Evolutionary conservation across 768 basidiomycete genomes (phyloP).

Genomic region (Trametes elegans): DNA sequence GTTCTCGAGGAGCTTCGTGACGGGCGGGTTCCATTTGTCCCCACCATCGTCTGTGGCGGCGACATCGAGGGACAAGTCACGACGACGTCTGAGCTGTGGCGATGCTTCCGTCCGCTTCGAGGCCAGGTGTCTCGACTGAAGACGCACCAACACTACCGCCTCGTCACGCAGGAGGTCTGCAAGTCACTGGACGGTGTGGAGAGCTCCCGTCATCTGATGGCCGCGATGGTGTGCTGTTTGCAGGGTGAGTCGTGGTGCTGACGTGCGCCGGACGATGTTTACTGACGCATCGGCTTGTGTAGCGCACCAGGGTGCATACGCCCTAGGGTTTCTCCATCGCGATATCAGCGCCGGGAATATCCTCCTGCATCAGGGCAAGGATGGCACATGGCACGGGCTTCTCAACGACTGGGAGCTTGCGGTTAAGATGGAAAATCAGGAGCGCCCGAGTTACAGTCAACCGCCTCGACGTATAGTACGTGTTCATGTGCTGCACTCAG

Average conservation of each 20-base stretch:
- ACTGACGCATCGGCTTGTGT: neutral
- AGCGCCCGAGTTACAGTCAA: neutral
- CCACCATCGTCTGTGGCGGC: neutral
- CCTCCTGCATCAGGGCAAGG: neutral
- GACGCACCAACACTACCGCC: neutral
- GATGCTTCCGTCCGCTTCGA: neutral
- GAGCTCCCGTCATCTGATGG: neutral
- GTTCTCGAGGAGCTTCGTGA: neutral
- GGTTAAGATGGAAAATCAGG: neutral
- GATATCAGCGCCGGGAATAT: conserved; percentile 13
- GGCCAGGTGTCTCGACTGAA: neutral
- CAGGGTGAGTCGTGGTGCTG: neutral
- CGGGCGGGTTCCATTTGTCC: neutral
- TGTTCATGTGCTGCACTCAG: neutral
- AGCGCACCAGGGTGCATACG: conserved; percentile 1
- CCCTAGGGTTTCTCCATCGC: neutral
- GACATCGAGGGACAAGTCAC: neutral
- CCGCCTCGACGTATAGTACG: conserved; percentile 1
- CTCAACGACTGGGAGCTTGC: conserved; percentile 17
- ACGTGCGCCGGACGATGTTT: neutral
- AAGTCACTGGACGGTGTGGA: neutral
- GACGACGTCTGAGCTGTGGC: neutral
- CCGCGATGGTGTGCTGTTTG: neutral
- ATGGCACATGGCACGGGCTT: neutral
- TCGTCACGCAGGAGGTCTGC: conserved; percentile 2